phyloP scores from a whole-genome alignment of 495 filamentous ascomycete species.

The Hypoxylon intermedium region DNA sequence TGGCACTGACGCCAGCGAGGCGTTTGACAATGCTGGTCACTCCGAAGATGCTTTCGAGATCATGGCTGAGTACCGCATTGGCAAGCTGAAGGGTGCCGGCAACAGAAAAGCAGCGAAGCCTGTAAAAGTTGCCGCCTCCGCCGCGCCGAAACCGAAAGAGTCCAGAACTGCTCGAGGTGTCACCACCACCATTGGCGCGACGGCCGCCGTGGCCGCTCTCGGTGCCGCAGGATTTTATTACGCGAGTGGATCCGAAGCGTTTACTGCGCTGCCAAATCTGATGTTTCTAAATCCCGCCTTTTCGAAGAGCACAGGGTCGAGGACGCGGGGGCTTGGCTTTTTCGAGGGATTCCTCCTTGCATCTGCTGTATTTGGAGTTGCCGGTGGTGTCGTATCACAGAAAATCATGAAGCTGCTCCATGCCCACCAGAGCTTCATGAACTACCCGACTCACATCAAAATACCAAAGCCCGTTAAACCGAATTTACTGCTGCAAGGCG shows the following conservation, averaged over 20 bases:
- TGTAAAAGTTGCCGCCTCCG: not conserved
- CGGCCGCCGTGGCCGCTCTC: conserved; percentile 7
- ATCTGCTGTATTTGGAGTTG: conserved; percentile 35
- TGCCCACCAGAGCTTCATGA: conserved; percentile 48
- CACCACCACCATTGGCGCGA: not conserved
- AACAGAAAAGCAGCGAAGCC: conserved; percentile 4
- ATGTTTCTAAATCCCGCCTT: not conserved
- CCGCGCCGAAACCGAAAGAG: conserved; percentile 1
- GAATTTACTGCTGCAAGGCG: conserved; percentile 43
- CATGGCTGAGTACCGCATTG: conserved; percentile 36
- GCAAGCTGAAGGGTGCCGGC: conserved; percentile 35
- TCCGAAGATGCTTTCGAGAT: conserved; percentile 58
- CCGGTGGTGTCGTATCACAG: conserved; percentile 36
- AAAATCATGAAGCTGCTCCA: conserved; percentile 41
- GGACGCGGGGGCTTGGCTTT: conserved; percentile 33
- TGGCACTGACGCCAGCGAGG: conserved; percentile 63
- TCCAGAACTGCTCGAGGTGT: not conserved
- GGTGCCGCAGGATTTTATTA: conserved; percentile 17
- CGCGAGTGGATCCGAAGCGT: not conserved
- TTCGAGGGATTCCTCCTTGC: conserved; percentile 48
- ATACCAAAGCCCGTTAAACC: conserved; percentile 36
- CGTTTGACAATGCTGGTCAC: conserved; percentile 66
- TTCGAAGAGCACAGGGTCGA: conserved; percentile 22
- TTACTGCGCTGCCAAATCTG: not conserved
- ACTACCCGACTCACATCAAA: conserved; percentile 50